These are phyloP conservation scores for Zostera marina DNA, from an alignment of 116 monocot genomes.

Conservation along the genomic window DNA sequence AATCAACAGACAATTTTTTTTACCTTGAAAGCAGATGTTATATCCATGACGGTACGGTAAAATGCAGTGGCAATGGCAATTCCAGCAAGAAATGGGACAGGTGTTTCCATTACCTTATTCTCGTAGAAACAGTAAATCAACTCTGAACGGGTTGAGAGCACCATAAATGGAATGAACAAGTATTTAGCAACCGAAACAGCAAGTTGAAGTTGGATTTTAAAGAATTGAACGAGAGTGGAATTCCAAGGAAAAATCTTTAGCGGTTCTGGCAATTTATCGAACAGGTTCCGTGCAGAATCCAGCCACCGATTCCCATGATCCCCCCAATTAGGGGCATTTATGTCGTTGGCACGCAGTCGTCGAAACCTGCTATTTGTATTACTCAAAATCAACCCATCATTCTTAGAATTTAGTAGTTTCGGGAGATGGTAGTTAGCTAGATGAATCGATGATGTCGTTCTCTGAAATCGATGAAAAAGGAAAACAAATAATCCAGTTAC, in stretches of 20 bases:
- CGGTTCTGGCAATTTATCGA: conserved; percentile 26
- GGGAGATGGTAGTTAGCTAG: background rate
- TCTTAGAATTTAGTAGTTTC: background rate
- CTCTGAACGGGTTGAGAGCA: conserved; percentile 44
- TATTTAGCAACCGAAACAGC: conserved; percentile 28
- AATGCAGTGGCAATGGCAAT: conserved; percentile 30
- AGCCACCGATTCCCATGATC: background rate
- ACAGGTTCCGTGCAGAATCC: conserved; percentile 1
- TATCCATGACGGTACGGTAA: conserved; percentile 17
- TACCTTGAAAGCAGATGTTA: conserved; percentile 12
- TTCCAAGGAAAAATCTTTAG: conserved; percentile 58
- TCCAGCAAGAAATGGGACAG: conserved; percentile 40
- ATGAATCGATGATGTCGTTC: background rate
- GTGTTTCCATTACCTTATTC: conserved; percentile 36
- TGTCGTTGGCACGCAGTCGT: background rate
- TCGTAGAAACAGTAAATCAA: conserved; percentile 71
- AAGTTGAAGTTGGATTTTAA: conserved; percentile 19
- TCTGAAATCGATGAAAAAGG: conserved; percentile 1
- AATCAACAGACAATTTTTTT: background rate
- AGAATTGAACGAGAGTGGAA: conserved; percentile 12
- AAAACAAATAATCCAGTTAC: background rate
- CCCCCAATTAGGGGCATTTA: background rate
- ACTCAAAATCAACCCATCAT: conserved; percentile 1
- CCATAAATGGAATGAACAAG: conserved; percentile 36
- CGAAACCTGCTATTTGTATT: background rate